phyloP scores from a whole-genome alignment of 805 yeast species.

The Ogataea trehaloabstinens region DNA sequence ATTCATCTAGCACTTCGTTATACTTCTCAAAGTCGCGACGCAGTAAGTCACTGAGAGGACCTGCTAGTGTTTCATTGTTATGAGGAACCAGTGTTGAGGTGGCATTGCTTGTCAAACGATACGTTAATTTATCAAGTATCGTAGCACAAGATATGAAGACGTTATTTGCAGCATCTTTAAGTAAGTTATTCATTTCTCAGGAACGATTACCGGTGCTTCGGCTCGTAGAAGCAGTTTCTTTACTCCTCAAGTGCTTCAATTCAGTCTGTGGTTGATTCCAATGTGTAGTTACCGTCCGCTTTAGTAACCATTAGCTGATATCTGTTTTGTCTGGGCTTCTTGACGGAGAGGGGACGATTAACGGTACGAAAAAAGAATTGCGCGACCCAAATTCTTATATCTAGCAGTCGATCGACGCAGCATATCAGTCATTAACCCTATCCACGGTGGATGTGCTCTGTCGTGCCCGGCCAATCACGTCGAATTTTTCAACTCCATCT shows the following conservation, averaged over 20 bases:
- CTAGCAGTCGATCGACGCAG: conserved; percentile 22
- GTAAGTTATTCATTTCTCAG: conserved; percentile 22
- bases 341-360: no score
- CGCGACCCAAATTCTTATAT: no score
- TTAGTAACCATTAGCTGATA: no score
- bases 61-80: conserved; percentile 27
- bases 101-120: conserved; percentile 23
- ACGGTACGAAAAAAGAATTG: no score
- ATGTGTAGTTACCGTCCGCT: no score
- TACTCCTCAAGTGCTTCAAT: no score
- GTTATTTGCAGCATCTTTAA: conserved; percentile 32
- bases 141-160: conserved; percentile 33
- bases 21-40: conserved; percentile 26
- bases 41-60: conserved; percentile 24
- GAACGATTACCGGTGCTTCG: neutral
- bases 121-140: conserved; percentile 30
- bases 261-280: no score
- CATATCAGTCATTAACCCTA: no score
- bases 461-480: conserved; percentile 11
- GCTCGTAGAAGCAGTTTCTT: no score
- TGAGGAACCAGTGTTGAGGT: conserved; percentile 27
- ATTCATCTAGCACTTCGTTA: conserved; percentile 29
- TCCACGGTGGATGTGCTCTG: no score
- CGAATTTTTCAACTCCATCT: conserved; percentile 6
- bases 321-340: no score